Percentiles rank a stretch among this genome's conserved stretches.
These are phyloP conservation scores for Parasarocladium wereldwijsianum DNA, from an alignment of 2,329 filamentous ascomycete species.

Conservation along the genomic window DNA sequence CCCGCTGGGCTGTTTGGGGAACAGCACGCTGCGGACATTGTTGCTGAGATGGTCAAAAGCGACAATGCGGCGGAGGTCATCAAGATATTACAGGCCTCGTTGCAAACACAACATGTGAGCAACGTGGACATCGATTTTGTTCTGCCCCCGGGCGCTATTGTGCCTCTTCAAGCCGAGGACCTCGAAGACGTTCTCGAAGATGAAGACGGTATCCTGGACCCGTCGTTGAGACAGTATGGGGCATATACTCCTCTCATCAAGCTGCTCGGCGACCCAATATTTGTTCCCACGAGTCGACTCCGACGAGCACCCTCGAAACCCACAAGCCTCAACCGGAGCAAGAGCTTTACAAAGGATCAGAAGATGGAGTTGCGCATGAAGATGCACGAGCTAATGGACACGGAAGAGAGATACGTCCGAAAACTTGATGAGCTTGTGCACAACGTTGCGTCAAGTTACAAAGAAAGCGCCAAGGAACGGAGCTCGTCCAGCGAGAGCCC, in stretches of 20 bases:
- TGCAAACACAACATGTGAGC: slow-evolving; percentile 68
- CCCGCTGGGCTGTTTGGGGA: slow-evolving; percentile 67
- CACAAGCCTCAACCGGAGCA: slow-evolving; percentile 62
- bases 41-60: slow-evolving; percentile 68
- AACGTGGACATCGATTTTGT: slow-evolving; percentile 83
- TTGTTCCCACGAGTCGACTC: slow-evolving; percentile 72
- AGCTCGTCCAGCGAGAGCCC: slow-evolving; percentile 52
- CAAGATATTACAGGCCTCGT: slow-evolving; percentile 55
- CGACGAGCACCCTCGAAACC: slow-evolving; percentile 79
- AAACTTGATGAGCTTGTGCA: slow-evolving; percentile 77
- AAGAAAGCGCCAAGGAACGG: slow-evolving; percentile 48
- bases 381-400: slow-evolving; percentile 80
- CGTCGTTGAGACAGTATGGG: slow-evolving; percentile 55
- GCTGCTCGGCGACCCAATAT: slow-evolving; percentile 69
- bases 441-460: slow-evolving; percentile 67
- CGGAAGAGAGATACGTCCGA: slow-evolving; percentile 82
- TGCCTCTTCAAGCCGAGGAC: slow-evolving; percentile 45
- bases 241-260: slow-evolving; percentile 63
- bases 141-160: slow-evolving; percentile 62
- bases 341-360: slow-evolving; percentile 64
- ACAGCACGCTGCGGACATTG: slow-evolving; percentile 83
- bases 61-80: slow-evolving; percentile 64
- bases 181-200: slow-evolving; percentile 44
- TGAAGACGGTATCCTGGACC: slow-evolving; percentile 52
- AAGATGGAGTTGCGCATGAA: slow-evolving; percentile 77